A percentile compares a stretch with the other conserved stretches of the same genome.
phyloP scores from a whole-genome alignment of 164 flowering plant species.

The Akebia trifoliata region DNA sequence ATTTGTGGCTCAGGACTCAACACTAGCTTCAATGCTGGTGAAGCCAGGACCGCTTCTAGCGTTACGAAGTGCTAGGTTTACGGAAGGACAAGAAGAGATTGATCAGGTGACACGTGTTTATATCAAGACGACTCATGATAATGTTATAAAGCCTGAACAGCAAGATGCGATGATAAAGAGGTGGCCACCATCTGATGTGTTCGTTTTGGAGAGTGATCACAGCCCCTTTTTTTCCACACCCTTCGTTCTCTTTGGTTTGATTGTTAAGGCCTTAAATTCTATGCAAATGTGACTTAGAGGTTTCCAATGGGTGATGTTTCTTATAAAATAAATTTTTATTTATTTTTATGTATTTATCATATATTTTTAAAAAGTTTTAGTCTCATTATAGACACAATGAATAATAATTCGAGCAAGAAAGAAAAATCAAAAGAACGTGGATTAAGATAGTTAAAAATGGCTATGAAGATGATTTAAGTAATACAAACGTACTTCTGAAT shows the following conservation, averaged over 20 bases:
- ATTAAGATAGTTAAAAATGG: no score
- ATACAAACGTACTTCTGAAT: no score
- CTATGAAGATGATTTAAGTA: no score
- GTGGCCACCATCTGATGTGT: constrained; percentile 67
- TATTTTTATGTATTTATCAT: no score
- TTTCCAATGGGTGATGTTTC: no score
- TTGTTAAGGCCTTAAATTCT: constrained; percentile 43
- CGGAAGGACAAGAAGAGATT: constrained; percentile 10
- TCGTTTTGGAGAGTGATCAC: constrained; percentile 62
- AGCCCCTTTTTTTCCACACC: constrained; percentile 77
- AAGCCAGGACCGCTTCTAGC: constrained; percentile 61
- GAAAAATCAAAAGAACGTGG: no score
- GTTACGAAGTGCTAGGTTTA: constrained; percentile 31
- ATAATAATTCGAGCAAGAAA: no score
- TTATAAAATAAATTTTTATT: no score
- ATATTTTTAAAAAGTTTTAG: no score
- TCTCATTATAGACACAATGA: no score
- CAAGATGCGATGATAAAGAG: constrained; percentile 63
- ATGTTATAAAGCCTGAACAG: constrained; percentile 45
- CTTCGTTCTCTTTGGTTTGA: constrained; percentile 41
- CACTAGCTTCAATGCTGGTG: constrained; percentile 56
- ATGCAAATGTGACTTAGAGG: no score
- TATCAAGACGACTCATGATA: constrained; percentile 54
- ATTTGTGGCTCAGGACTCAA: constrained; percentile 57
- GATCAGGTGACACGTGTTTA: constrained; percentile 49